These are phyloP conservation scores for Pulicaria dysenterica DNA, from an alignment of 129 eudicot species.

Conservation along the genomic window DNA sequence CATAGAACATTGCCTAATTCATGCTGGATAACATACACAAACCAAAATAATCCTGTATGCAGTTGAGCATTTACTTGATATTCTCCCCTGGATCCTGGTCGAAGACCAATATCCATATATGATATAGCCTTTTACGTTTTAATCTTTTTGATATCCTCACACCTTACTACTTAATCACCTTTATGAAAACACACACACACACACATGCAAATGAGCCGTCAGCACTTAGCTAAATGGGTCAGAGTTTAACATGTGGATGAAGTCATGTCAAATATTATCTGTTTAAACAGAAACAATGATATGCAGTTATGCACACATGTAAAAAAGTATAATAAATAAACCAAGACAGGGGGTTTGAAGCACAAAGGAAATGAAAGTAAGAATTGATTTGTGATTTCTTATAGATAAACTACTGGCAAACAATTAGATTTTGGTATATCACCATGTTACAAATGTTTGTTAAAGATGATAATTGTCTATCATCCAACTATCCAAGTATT, in stretches of 20 bases:
- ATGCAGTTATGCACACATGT: neutral
- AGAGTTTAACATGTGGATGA: neutral
- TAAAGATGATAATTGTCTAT: no score
- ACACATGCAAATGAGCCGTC: neutral
- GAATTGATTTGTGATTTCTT: no score
- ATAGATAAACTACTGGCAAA: no score
- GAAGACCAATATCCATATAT: slow-evolving; percentile 4
- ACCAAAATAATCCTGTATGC: neutral
- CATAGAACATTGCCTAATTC: neutral
- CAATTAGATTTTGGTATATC: no score
- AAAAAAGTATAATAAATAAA: neutral
- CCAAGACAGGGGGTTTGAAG: neutral
- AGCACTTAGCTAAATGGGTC: neutral
- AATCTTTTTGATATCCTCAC: neutral
- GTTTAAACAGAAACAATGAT: neutral
- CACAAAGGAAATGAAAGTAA: neutral
- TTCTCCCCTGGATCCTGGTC: neutral
- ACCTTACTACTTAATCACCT: slow-evolving; percentile 4
- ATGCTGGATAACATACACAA: neutral
- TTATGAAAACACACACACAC: neutral
- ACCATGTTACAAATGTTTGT: no score
- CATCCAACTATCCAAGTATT: no score
- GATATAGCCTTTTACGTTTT: neutral
- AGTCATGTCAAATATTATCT: slow-evolving; percentile 3
- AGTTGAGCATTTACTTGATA: slow-evolving; percentile 2